These are phyloP conservation scores for Microbotryomycetes sp. DNA, from an alignment of 1,284 basidiomycete species.

Conservation along the genomic window DNA sequence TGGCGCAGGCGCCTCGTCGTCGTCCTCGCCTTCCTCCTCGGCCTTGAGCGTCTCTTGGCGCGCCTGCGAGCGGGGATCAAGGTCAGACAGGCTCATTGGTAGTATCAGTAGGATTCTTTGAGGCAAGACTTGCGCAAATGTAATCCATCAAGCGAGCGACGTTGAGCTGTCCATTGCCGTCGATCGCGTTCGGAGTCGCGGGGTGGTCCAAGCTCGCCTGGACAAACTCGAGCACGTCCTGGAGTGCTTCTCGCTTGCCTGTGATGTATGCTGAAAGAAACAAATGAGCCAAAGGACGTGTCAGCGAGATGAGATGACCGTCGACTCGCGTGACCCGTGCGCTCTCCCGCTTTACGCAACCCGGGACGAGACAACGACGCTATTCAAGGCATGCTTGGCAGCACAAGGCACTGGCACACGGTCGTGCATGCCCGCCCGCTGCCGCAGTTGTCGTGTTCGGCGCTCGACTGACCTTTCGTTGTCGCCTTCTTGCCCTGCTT, in stretches of 20 bases:
- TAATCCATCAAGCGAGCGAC: constrained; percentile 29
- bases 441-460: too few relatives aligned
- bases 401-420: too few relatives aligned
- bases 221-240: constrained; percentile 31
- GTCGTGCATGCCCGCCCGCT: too few relatives aligned
- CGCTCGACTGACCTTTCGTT: constrained; percentile 21
- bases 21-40: constrained; percentile 29
- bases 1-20: constrained; percentile 14
- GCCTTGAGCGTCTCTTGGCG: constrained; percentile 28
- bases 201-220: constrained; percentile 29
- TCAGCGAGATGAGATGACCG: background rate
- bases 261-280: constrained; percentile 17
- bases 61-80: constrained; percentile 7
- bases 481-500: constrained; percentile 25
- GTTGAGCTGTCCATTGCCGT: constrained; percentile 3
- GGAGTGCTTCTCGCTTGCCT: constrained; percentile 29
- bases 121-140: constrained; percentile 18
- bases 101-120: background rate
- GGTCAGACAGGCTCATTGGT: background rate
- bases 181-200: background rate
- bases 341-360: too few relatives aligned
- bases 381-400: too few relatives aligned
- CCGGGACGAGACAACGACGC: too few relatives aligned
- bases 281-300: background rate
- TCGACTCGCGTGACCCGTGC: background rate